A percentile compares a stretch with the other conserved stretches of the same genome.
These are phyloP conservation scores for Talaromyces atroroseus DNA, from an alignment of 2,329 filamentous ascomycete species.

Conservation along the genomic window DNA sequence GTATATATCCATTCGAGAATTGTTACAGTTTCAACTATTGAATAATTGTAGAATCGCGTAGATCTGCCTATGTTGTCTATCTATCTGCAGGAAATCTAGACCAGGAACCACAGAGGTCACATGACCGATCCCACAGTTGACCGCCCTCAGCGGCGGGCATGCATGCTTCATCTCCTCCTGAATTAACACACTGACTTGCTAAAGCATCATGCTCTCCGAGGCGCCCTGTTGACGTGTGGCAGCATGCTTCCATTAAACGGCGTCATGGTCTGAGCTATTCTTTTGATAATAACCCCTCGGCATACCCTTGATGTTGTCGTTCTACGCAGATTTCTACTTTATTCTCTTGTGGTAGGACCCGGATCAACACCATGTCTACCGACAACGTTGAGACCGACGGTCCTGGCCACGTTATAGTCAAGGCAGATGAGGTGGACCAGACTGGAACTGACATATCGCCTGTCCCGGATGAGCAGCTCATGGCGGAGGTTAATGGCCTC, in stretches of 20 bases:
- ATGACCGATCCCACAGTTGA: background rate
- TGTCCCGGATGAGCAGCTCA: slow-evolving; percentile 39
- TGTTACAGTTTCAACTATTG: background rate
- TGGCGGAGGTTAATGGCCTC: slow-evolving; percentile 37
- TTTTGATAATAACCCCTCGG: background rate
- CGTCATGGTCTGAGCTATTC: slow-evolving; percentile 4
- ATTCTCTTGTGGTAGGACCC: background rate
- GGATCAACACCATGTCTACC: slow-evolving; percentile 14
- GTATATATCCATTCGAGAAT: background rate
- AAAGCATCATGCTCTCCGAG: background rate
- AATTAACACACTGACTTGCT: background rate
- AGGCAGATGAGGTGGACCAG: slow-evolving; percentile 47
- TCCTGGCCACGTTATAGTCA: slow-evolving; percentile 39
- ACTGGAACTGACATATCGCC: slow-evolving; percentile 43
- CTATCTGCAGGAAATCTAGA: background rate
- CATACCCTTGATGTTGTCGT: slow-evolving; percentile 16
- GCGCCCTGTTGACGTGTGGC: background rate
- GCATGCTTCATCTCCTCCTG: background rate
- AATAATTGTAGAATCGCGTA: background rate
- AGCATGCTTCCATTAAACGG: slow-evolving; percentile 2
- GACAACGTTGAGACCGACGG: slow-evolving; percentile 26
- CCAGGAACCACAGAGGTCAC: background rate
- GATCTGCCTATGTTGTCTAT: too few species aligned
- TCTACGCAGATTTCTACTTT: slow-evolving; percentile 2
- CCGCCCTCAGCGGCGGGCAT: background rate